Percentiles rank a stretch among this genome's conserved stretches.
Evolutionary conservation across 1,139 yeast species (phyloP).

Genomic region (Debaryomyces subglobosus): DNA sequence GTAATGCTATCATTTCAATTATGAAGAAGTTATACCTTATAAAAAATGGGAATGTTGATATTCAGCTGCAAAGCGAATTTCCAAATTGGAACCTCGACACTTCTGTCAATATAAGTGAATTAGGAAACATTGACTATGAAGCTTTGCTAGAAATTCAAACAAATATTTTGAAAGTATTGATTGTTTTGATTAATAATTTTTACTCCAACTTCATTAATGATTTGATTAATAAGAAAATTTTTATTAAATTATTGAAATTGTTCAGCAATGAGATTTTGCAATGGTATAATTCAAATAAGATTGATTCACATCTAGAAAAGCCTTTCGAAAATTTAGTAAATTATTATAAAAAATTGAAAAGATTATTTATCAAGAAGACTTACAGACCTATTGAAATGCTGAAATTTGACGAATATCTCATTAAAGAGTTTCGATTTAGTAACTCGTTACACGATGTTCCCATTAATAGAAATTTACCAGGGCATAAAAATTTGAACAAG

Average conservation of each 20-base stretch:
- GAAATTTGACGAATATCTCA: slow-evolving; percentile 43
- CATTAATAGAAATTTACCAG: slow-evolving; percentile 50
- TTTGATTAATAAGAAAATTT: slow-evolving; percentile 57
- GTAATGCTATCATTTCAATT: slow-evolving; percentile 51
- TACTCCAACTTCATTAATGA: slow-evolving; percentile 78
- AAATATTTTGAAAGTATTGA: slow-evolving; percentile 78
- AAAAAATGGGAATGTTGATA: slow-evolving; percentile 13
- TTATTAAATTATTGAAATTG: slow-evolving; percentile 67
- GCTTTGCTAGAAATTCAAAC: slow-evolving; percentile 73
- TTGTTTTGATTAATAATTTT: slow-evolving; percentile 71
- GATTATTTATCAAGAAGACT: slow-evolving; percentile 73
- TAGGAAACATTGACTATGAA: slow-evolving; percentile 55
- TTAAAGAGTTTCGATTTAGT: slow-evolving; percentile 43
- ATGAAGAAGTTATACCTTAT: slow-evolving; percentile 36
- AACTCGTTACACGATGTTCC: slow-evolving; percentile 51
- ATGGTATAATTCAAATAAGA: slow-evolving; percentile 65
- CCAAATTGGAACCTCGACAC: slow-evolving; percentile 59
- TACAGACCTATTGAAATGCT: slow-evolving; percentile 64
- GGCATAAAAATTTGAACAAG: slow-evolving; percentile 46
- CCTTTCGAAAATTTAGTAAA: slow-evolving; percentile 54
- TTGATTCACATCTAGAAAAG: slow-evolving; percentile 42
- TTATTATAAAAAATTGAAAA: slow-evolving; percentile 70
- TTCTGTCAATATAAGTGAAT: slow-evolving; percentile 36
- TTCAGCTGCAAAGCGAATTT: slow-evolving; percentile 26
- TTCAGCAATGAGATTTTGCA: slow-evolving; percentile 72